Conservation (phyloP, 306 rosid genomes). For the Dryas octopetala region DNA sequence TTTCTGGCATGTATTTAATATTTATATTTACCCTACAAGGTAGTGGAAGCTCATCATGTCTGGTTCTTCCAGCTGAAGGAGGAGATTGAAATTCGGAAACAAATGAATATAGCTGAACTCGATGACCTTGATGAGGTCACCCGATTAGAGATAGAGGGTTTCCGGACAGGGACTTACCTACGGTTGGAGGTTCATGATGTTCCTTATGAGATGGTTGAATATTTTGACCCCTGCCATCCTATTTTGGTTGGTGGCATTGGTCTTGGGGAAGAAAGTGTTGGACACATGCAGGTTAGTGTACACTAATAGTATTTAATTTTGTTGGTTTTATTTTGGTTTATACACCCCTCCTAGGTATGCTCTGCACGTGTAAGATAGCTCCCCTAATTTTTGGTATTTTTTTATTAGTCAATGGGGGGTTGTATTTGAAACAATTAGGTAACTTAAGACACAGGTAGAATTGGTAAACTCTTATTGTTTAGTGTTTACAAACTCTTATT, state of each 20-base stretch:
- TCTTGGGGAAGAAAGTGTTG: slow-evolving; percentile 83
- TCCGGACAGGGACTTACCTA: slow-evolving; percentile 76
- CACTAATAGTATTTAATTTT: slow-evolving; percentile 3
- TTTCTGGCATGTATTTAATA: slow-evolving; percentile 8
- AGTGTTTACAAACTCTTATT: too few species aligned
- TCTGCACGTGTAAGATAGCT: background rate
- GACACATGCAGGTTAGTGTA: slow-evolving; percentile 84
- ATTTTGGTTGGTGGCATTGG: slow-evolving; percentile 89
- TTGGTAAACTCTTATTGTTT: too few species aligned
- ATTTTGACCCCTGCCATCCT: slow-evolving; percentile 86
- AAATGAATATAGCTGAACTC: slow-evolving; percentile 82
- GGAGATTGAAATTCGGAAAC: slow-evolving; percentile 75
- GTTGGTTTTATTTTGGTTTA: background rate
- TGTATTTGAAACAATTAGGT: background rate
- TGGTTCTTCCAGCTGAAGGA: slow-evolving; percentile 69
- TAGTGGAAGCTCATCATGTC: slow-evolving; percentile 18
- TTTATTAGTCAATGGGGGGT: background rate
- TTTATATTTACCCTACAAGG: slow-evolving; percentile 10
- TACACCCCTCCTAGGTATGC: background rate
- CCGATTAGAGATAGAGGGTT: slow-evolving; percentile 79
- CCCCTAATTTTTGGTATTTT: background rate
- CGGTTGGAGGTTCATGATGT: slow-evolving; percentile 87
- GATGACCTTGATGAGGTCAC: slow-evolving; percentile 81
- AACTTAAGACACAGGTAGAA: too few species aligned
- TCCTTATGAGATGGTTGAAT: slow-evolving; percentile 83